These are phyloP conservation scores for Schizophyllum commune DNA, from an alignment of 1,284 basidiomycete species.

Conservation along the genomic window DNA sequence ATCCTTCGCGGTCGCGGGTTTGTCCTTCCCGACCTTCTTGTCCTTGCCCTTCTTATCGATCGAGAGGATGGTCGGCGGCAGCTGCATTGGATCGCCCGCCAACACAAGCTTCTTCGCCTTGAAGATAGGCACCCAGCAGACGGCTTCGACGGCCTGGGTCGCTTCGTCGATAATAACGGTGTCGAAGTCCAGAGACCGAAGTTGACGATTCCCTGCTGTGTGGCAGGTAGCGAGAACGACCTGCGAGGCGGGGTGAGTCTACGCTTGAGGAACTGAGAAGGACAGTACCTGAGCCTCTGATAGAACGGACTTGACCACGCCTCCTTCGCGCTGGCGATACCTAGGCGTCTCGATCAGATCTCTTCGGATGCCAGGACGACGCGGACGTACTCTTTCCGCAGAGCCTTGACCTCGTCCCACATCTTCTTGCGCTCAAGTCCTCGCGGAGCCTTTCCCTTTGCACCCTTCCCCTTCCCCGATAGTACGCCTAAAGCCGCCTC, in stretches of 20 bases:
- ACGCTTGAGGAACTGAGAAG: background rate
- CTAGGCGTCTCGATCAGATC: constrained; percentile 28
- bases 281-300: constrained; percentile 58
- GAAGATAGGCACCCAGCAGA: constrained; percentile 94
- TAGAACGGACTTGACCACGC: constrained; percentile 76
- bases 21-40: constrained; percentile 18
- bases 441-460: constrained; percentile 60
- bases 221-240: constrained; percentile 92
- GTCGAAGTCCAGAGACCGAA: constrained; percentile 76
- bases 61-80: constrained; percentile 89
- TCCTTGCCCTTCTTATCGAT: constrained; percentile 29
- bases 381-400: constrained; percentile 77
- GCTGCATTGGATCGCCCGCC: constrained; percentile 85
- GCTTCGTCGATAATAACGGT: constrained; percentile 94
- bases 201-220: constrained; percentile 75
- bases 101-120: constrained; percentile 85
- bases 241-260: constrained; percentile 25
- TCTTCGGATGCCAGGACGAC: background rate
- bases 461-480: constrained; percentile 72
- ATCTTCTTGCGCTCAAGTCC: constrained; percentile 79
- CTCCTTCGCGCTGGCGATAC: constrained; percentile 81
- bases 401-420: constrained; percentile 87
- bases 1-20: constrained; percentile 10
- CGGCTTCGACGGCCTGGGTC: constrained; percentile 93
- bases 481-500: constrained; percentile 61